phyloP scores from a whole-genome alignment of 2,329 filamentous ascomycete genomes.

The Trichoderma arundinaceum region DNA sequence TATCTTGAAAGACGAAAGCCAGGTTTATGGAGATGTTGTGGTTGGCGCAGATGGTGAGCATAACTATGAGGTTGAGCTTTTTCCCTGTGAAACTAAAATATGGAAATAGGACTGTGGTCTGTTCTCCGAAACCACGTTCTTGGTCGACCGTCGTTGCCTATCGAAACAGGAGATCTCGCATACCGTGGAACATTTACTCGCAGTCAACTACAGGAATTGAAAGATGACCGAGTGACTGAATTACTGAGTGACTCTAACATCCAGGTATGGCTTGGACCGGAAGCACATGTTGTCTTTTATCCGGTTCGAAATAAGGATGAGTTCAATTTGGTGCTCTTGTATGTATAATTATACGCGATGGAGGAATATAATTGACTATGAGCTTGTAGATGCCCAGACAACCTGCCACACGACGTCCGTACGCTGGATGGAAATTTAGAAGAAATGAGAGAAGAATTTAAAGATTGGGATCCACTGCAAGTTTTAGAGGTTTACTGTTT shows the following conservation, averaged over 20 bases:
- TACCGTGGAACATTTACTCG: conserved; percentile 4
- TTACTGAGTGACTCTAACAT: neutral
- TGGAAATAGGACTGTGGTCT: neutral
- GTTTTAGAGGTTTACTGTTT: neutral
- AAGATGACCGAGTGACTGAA: neutral
- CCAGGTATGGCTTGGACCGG: conserved; percentile 2
- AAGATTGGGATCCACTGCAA: neutral
- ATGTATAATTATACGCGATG: neutral
- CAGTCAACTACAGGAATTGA: neutral
- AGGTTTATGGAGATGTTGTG: neutral
- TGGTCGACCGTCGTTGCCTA: neutral
- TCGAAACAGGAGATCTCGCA: conserved; percentile 1
- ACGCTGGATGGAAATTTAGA: neutral
- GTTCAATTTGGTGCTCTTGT: neutral
- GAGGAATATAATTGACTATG: neutral
- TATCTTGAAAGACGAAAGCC: neutral
- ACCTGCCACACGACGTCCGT: neutral
- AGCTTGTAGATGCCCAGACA: neutral
- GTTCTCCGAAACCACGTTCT: conserved; percentile 5
- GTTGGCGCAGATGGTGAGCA: neutral
- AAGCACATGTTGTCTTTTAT: conserved; percentile 3
- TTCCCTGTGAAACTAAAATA: too few relatives aligned
- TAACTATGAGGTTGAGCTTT: too few relatives aligned
- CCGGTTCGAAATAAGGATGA: neutral
- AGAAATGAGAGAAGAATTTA: neutral